phyloP scores from a whole-genome alignment of 495 filamentous ascomycete genomes.

The Xylaria palmicola region DNA sequence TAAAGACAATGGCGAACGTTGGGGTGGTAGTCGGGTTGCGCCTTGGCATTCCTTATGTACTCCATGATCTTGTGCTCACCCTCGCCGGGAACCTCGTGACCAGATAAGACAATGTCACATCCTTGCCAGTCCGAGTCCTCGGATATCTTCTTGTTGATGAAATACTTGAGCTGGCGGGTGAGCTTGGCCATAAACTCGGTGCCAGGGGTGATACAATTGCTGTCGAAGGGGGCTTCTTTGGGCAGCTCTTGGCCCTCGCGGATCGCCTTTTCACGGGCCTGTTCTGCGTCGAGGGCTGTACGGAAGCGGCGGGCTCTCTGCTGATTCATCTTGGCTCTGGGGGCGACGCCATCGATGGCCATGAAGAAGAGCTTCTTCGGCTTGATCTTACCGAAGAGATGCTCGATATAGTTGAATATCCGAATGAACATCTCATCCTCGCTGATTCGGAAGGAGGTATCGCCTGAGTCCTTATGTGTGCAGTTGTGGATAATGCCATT shows the following conservation, averaged over 20 bases:
- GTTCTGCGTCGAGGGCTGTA: slow-evolving; percentile 88
- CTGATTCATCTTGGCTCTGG: slow-evolving; percentile 99
- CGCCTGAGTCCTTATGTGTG: slow-evolving; percentile 86
- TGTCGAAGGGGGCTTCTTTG: slow-evolving; percentile 94
- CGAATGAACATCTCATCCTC: slow-evolving; percentile 99
- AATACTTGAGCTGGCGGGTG: slow-evolving; percentile 92
- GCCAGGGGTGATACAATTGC: slow-evolving; percentile 97
- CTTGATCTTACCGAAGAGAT: slow-evolving; percentile 97
- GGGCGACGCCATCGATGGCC: slow-evolving; percentile 97
- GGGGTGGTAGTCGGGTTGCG: slow-evolving; percentile 89
- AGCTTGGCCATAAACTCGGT: slow-evolving; percentile 98
- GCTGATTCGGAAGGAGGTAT: slow-evolving; percentile 85
- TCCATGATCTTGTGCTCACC: slow-evolving; percentile 99
- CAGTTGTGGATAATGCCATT: slow-evolving; percentile 99
- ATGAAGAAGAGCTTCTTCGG: slow-evolving; percentile 98
- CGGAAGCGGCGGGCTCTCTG: slow-evolving; percentile 94
- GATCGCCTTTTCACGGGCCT: slow-evolving; percentile 85
- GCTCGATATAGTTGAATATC: slow-evolving; percentile 99
- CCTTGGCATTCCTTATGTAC: slow-evolving; percentile 94
- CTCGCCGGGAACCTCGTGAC: slow-evolving; percentile 98
- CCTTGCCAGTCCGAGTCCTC: slow-evolving; percentile 97
- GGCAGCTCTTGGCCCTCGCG: slow-evolving; percentile 86
- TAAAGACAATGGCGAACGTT: slow-evolving; percentile 97
- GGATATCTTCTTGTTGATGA: slow-evolving; percentile 96
- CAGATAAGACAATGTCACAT: slow-evolving; percentile 92